Evolutionary conservation across 192 early-diverging fungal species (phyloP), one percentile per base, ranked within the genome.

Genomic region (Backusella mclennaniae): DNA sequence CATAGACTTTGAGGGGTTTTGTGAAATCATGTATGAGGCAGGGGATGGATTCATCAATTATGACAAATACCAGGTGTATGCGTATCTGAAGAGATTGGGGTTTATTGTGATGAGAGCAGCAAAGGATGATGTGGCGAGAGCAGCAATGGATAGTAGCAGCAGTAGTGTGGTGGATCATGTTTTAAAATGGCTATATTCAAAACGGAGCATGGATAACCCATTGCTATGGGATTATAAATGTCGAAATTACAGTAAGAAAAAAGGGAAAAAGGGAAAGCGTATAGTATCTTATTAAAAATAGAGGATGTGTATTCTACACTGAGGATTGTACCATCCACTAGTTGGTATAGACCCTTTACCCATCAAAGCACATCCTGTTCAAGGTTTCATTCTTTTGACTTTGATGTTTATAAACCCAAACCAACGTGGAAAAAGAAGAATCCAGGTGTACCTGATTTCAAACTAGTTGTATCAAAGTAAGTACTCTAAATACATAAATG

Each of bases 51-150:
- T 75, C 69, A 77, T 84, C 23, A 79, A 56, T 1, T 80, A 74
- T 74, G 84, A 85, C 42, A 77, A 80, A 7, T 85, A 85, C 71
- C 84, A 85, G 67, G 77, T 80, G 0, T 89, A 87, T 74, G 80
- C 84, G 1, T 85, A 87, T 83, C 76, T 89, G 3, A 89, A 89
- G 73, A 81, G 86, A 41, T 75, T 87, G 17, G 87, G 87, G 3
- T 89, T 83, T 66, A 83, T 79, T n/a, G 84, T 87, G 4, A 79
- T 77, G 1, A 44, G 87, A 49, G 70, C 86, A 26, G 59, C 59
- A 9, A 70, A 68, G n/a, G 36, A 14, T 1, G 15, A 44, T 19
- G 26, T 7, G 33, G 17, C 35, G 2, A 7, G 4, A 19, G 35
- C 0, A 17, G 15, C 31, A 35, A 2, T 0, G 19, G 6, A 8